phyloP scores from a whole-genome alignment of 2,329 filamentous ascomycete genomes.

The Microdochium paspali region DNA sequence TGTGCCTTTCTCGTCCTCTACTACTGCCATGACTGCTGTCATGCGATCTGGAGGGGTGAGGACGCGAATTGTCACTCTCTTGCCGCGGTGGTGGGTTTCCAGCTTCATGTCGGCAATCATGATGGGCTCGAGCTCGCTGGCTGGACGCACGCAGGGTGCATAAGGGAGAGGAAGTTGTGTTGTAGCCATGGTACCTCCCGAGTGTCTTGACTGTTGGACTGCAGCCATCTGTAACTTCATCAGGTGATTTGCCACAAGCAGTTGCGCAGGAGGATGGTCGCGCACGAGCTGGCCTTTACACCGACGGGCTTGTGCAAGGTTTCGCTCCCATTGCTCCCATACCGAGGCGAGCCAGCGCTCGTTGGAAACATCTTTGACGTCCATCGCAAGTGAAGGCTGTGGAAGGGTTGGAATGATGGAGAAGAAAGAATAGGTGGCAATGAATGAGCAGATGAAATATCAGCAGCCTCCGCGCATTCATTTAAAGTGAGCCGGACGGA shows the following conservation, averaged over 20 bases:
- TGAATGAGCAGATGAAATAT: no score
- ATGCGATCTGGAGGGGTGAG: conserved; percentile 10
- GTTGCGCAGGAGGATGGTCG: conserved; percentile 3
- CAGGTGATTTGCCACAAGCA: conserved; percentile 3
- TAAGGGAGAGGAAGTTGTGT: conserved; percentile 12
- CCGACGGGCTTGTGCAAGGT: conserved; percentile 2
- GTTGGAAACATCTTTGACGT: conserved; percentile 4
- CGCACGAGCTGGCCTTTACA: conserved; percentile 7
- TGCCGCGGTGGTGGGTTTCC: conserved; percentile 17
- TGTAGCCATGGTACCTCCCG: neutral
- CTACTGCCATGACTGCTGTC: conserved; percentile 16
- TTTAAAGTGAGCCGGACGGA: no score
- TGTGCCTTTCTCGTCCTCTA: conserved; percentile 27
- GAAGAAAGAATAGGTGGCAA: no score
- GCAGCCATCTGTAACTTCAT: neutral
- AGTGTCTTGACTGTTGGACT: neutral
- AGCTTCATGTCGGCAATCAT: conserved; percentile 18
- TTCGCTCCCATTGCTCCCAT: conserved; percentile 1
- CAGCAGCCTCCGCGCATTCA: no score
- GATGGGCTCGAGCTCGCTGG: conserved; percentile 11
- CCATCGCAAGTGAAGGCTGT: conserved; percentile 6
- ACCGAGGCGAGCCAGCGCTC: neutral
- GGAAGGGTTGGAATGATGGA: no score
- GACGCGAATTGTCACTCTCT: conserved; percentile 7
- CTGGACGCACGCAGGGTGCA: conserved; percentile 10